A percentile compares a stretch with the other conserved stretches of the same genome.
phyloP scores from a whole-genome alignment of 139 green algal genomes.

The Asterochloris sp. region DNA sequence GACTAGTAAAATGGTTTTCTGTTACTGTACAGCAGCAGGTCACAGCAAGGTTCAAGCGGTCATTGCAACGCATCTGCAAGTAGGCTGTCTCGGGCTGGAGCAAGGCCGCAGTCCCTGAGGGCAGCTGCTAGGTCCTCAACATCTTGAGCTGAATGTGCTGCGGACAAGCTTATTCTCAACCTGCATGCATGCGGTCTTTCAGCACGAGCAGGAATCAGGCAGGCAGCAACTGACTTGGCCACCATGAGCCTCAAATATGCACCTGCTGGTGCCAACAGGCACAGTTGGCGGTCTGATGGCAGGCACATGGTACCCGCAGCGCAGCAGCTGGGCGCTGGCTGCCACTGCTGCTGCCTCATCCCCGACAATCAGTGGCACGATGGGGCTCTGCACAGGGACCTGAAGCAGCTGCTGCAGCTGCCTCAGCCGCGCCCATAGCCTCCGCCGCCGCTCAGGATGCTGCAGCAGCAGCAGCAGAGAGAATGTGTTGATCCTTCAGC shows the following conservation, averaged over 20 bases:
- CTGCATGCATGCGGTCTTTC: conserved; percentile 13
- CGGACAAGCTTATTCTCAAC: conserved; percentile 75
- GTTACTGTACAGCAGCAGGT: too few species aligned
- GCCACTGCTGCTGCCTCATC: conserved; percentile 59
- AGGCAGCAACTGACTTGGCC: neutral
- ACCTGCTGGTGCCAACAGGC: conserved; percentile 71
- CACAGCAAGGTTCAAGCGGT: too few species aligned
- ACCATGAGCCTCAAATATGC: neutral
- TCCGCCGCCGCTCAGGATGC: conserved; percentile 72
- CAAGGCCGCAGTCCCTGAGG: conserved; percentile 25
- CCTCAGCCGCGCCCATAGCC: conserved; percentile 54
- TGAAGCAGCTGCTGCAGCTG: conserved; percentile 44
- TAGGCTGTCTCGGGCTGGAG: too few species aligned
- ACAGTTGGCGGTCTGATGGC: conserved; percentile 94
- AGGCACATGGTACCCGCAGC: conserved; percentile 76
- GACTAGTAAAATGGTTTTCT: too few species aligned
- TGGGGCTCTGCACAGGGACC: conserved; percentile 61
- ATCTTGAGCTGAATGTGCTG: conserved; percentile 59
- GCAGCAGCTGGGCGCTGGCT: conserved; percentile 50
- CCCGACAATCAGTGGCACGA: conserved; percentile 85
- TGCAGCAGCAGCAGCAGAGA: conserved; percentile 22
- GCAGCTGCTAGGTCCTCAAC: conserved; percentile 51
- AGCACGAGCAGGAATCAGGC: neutral
- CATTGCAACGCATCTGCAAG: too few species aligned
- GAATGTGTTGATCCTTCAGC: too few species aligned